A percentile compares a stretch with the other conserved stretches of the same genome.
Conservation (phyloP, 176 grass and related monocot species). For the Secale cereale region DNA sequence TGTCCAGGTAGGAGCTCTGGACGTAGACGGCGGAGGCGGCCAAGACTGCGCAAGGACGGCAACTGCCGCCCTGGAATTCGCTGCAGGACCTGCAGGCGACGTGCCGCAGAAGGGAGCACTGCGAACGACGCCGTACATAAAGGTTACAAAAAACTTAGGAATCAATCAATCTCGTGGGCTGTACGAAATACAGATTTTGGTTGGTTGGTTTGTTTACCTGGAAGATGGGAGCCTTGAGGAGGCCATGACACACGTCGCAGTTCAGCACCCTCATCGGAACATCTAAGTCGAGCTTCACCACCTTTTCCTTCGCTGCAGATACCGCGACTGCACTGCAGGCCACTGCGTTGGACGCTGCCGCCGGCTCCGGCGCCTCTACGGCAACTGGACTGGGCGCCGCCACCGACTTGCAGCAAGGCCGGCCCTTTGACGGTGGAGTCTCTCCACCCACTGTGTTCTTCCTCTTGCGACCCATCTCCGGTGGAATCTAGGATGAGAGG, state of each 20-base stretch:
- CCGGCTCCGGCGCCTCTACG: neutral
- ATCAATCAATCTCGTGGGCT: neutral
- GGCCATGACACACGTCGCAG: neutral
- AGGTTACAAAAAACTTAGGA: neutral
- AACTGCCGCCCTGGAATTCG: neutral
- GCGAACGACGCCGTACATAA: neutral
- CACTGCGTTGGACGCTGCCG: neutral
- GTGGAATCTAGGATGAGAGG: neutral
- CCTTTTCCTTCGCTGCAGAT: neutral
- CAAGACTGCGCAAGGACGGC: neutral
- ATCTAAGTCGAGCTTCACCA: neutral
- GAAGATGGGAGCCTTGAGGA: neutral
- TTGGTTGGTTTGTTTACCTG: neutral
- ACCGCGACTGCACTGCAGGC: neutral
- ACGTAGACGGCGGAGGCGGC: neutral
- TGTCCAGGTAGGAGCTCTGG: neutral
- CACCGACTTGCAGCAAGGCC: neutral
- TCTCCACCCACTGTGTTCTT: neutral
- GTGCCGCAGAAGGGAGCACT: neutral
- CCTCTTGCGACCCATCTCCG: neutral
- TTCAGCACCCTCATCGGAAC: neutral
- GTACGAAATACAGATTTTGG: neutral
- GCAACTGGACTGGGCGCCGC: neutral
- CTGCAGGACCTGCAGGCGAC: neutral
- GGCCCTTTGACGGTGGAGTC: neutral